phyloP scores from a whole-genome alignment of 2,329 filamentous ascomycete genomes.

The Teratosphaeria pseudoeucalypti region DNA sequence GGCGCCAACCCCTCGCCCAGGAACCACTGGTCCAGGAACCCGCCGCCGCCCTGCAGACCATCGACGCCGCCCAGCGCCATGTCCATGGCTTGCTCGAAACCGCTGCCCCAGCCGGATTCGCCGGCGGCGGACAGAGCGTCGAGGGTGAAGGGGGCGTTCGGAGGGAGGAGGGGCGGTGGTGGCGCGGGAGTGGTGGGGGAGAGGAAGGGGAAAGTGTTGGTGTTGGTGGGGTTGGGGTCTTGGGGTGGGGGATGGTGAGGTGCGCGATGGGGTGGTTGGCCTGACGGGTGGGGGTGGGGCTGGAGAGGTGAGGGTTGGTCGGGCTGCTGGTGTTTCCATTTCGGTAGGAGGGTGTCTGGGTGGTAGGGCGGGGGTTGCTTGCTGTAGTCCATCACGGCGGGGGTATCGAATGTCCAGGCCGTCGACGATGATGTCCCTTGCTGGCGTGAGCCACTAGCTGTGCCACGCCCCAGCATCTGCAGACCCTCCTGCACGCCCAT shows the following conservation, averaged over 20 bases:
- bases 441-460: constrained; percentile 2
- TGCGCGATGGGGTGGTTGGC: not conserved
- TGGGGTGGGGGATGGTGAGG: not conserved
- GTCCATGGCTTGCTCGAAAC: constrained; percentile 28
- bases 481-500: constrained; percentile 3
- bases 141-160: no score
- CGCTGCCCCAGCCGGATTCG: constrained; percentile 23
- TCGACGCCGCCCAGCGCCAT: constrained; percentile 24
- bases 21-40: constrained; percentile 21
- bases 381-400: constrained; percentile 12
- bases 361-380: constrained; percentile 6
- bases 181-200: not conserved
- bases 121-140: not conserved
- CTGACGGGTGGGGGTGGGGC: not conserved
- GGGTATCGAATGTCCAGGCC: constrained; percentile 16
- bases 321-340: not conserved
- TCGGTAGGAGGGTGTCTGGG: constrained; percentile 9
- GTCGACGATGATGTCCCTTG: constrained; percentile 6
- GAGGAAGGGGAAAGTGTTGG: not conserved
- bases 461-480: constrained; percentile 7
- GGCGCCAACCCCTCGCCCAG: constrained; percentile 20
- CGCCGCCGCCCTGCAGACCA: constrained; percentile 18
- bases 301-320: not conserved
- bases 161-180: not conserved
- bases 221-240: not conserved